phyloP scores from a whole-genome alignment of 495 filamentous ascomycete genomes.

The Articulospora tetracladia region DNA sequence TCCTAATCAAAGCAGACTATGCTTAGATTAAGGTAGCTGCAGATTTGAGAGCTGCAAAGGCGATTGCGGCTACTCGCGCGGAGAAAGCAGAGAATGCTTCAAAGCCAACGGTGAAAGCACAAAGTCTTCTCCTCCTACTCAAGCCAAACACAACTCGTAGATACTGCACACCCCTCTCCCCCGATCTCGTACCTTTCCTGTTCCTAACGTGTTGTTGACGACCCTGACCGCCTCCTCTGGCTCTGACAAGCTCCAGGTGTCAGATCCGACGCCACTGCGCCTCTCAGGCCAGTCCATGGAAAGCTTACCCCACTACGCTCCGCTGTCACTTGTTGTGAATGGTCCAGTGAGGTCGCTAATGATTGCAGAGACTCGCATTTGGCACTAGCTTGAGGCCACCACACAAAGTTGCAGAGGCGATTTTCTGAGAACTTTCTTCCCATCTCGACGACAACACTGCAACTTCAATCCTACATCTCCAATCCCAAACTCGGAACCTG shows the following conservation, averaged over 20 bases:
- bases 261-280: conserved; percentile 4
- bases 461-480: not conserved
- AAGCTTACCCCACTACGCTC: not conserved
- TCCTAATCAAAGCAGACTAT: too few species aligned
- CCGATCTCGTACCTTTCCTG: conserved; percentile 12
- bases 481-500: not conserved
- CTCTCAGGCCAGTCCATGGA: not conserved
- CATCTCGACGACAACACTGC: not conserved
- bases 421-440: not conserved
- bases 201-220: not conserved
- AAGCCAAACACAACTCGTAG: not conserved
- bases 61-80: too few species aligned
- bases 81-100: too few species aligned
- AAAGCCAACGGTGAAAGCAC: not conserved
- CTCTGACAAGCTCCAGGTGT: not conserved
- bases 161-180: too few species aligned
- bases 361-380: not conserved
- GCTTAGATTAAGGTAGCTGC: too few species aligned
- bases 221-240: not conserved
- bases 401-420: not conserved
- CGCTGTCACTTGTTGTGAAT: not conserved
- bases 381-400: not conserved
- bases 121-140: not conserved
- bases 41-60: too few species aligned
- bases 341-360: not conserved